These are phyloP conservation scores for Aspergillus sp. DNA, from an alignment of 2,329 filamentous ascomycete species.

Conservation along the genomic window DNA sequence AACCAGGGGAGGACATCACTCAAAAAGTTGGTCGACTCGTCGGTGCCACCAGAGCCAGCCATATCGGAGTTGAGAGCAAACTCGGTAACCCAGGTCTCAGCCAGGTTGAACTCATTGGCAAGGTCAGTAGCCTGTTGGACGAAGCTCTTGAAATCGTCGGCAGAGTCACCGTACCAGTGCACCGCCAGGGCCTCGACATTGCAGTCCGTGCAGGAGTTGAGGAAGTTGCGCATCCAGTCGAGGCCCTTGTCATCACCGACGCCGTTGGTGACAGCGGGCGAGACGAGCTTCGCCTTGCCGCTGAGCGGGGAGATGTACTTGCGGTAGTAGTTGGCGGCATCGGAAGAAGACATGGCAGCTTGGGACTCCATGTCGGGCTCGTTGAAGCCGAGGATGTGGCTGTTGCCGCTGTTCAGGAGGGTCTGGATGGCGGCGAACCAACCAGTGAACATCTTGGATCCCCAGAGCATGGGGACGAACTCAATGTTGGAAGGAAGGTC, in stretches of 20 bases:
- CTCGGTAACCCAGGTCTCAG: slow-evolving; percentile 49
- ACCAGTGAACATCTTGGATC: slow-evolving; percentile 33
- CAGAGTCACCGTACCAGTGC: slow-evolving; percentile 45
- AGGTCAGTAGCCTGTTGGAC: slow-evolving; percentile 36
- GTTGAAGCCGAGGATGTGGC: slow-evolving; percentile 47
- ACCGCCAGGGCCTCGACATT: slow-evolving; percentile 42
- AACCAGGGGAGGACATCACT: slow-evolving; percentile 40
- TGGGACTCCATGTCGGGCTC: slow-evolving; percentile 45
- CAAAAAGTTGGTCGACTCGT: slow-evolving; percentile 36
- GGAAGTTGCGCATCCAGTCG: slow-evolving; percentile 42
- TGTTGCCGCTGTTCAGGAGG: slow-evolving; percentile 34
- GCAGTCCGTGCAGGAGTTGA: slow-evolving; percentile 40
- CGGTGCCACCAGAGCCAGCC: slow-evolving; percentile 20
- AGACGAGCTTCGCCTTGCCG: slow-evolving; percentile 40
- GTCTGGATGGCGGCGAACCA: slow-evolving; percentile 37
- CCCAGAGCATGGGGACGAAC: slow-evolving; percentile 49
- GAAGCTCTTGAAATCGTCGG: slow-evolving; percentile 39
- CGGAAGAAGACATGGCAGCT: slow-evolving; percentile 37
- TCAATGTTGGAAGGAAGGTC: slow-evolving; percentile 35
- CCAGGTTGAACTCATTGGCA: slow-evolving; percentile 33
- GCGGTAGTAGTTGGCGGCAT: slow-evolving; percentile 38
- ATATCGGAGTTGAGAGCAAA: slow-evolving; percentile 38
- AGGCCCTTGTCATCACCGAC: slow-evolving; percentile 34
- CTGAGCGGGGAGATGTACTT: slow-evolving; percentile 39
- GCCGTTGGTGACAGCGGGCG: slow-evolving; percentile 44